A percentile compares a stretch with the other conserved stretches of the same genome.
phyloP scores from a whole-genome alignment of 108 stramenopile species.

The Cyclotella baltica region DNA sequence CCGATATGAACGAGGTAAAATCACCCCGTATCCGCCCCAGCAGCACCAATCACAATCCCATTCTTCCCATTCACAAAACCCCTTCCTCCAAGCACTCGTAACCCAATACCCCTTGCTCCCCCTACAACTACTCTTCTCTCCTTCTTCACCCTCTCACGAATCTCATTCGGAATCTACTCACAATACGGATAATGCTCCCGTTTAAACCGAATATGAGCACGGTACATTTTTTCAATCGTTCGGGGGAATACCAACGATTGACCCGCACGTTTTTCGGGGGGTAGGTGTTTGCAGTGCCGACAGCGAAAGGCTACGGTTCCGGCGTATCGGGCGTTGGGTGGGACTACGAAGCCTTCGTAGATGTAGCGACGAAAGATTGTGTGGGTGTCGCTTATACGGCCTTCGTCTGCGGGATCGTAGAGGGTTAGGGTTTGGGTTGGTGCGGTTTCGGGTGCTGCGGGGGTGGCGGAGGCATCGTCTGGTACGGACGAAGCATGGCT shows the following conservation, averaged over 20 bases:
- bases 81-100: slow-evolving; percentile 29
- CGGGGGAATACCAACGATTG: slow-evolving; percentile 33
- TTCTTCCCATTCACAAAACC: slow-evolving; percentile 20
- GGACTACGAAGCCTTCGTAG: slow-evolving; percentile 14
- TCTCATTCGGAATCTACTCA: slow-evolving; percentile 24
- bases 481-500: background rate
- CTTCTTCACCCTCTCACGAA: slow-evolving; percentile 8
- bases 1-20: no score
- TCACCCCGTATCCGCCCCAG: no score
- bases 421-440: background rate
- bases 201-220: slow-evolving; percentile 31
- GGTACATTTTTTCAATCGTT: slow-evolving; percentile 29
- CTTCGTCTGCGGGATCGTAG: slow-evolving; percentile 12
- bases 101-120: slow-evolving; percentile 41
- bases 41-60: slow-evolving; percentile 38
- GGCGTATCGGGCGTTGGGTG: slow-evolving; percentile 27
- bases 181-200: slow-evolving; percentile 24
- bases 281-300: slow-evolving; percentile 32
- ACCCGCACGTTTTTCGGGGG: slow-evolving; percentile 3
- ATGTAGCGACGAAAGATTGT: slow-evolving; percentile 12
- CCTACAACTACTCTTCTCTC: slow-evolving; percentile 18
- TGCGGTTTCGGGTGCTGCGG: background rate
- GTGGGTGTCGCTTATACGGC: slow-evolving; percentile 13
- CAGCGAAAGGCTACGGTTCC: slow-evolving; percentile 39
- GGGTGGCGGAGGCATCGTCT: background rate